phyloP scores from a whole-genome alignment of 225 moss, liverwort and hornwort species.

The Thuidium tamariscinum region DNA sequence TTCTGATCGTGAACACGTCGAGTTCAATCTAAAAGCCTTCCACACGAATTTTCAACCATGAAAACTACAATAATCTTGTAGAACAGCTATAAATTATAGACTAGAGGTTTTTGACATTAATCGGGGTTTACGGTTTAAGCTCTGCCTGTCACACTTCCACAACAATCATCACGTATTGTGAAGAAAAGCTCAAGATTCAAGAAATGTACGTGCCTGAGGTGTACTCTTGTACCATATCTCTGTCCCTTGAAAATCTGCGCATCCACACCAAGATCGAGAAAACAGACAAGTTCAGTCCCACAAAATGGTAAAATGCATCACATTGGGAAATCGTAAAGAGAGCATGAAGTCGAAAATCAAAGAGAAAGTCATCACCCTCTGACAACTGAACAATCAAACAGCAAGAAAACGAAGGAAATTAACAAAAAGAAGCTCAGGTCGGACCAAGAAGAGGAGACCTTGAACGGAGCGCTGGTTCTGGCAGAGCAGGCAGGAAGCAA shows the following conservation, averaged over 20 bases:
- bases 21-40: neutral
- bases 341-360: neutral
- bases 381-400: neutral
- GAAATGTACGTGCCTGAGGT: constrained; percentile 35
- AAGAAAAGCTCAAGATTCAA: neutral
- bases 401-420: neutral
- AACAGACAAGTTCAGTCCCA: neutral
- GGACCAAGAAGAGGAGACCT: constrained; percentile 22
- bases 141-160: neutral
- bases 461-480: constrained; percentile 62
- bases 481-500: constrained; percentile 71
- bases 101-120: too few species aligned
- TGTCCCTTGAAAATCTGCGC: constrained; percentile 76
- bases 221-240: constrained; percentile 73
- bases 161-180: neutral
- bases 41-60: neutral
- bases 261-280: neutral
- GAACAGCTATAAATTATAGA: neutral
- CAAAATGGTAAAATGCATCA: neutral
- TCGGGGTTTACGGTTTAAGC: neutral
- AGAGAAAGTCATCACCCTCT: neutral
- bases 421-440: neutral
- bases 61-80: neutral
- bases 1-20: neutral
- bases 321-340: neutral